Evolutionary conservation across 306 rosid genomes (phyloP).

Genomic region (Parietaria judaica): DNA sequence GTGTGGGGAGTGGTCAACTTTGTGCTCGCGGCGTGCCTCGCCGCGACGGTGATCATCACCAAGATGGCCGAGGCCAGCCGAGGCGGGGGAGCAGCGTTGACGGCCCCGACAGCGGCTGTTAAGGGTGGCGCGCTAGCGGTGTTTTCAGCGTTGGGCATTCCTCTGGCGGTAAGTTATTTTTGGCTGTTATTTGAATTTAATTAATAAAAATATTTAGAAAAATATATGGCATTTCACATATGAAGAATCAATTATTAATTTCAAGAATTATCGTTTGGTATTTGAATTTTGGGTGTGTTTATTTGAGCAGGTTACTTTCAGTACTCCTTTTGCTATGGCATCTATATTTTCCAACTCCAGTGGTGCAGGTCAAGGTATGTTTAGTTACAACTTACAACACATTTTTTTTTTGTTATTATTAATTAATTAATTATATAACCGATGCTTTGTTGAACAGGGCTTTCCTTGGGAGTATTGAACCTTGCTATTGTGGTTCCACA

Average conservation of each 20-base stretch:
- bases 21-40: slow-evolving; percentile 43
- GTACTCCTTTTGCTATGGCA: slow-evolving; percentile 85
- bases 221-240: too few species aligned
- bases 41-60: slow-evolving; percentile 48
- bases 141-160: slow-evolving; percentile 63
- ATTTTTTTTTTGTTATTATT: not conserved
- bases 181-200: too few species aligned
- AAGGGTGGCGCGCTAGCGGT: slow-evolving; percentile 60
- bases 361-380: slow-evolving; percentile 88
- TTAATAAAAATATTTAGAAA: too few species aligned
- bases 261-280: too few species aligned
- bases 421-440: not conserved
- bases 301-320: slow-evolving; percentile 56
- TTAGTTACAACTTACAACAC: too few species aligned
- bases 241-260: not conserved
- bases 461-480: slow-evolving; percentile 72
- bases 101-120: slow-evolving; percentile 30
- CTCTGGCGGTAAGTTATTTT: slow-evolving; percentile 43
- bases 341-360: slow-evolving; percentile 61
- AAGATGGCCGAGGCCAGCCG: slow-evolving; percentile 41
- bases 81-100: not conserved
- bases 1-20: slow-evolving; percentile 76
- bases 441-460: slow-evolving; percentile 34
- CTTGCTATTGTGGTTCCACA: slow-evolving; percentile 72
- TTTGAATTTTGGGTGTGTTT: not conserved